Evolutionary conservation across 2,329 filamentous ascomycete genomes (phyloP), one percentile per base, ranked within the genome.

Genomic region (Scytalidium lignicola): DNA sequence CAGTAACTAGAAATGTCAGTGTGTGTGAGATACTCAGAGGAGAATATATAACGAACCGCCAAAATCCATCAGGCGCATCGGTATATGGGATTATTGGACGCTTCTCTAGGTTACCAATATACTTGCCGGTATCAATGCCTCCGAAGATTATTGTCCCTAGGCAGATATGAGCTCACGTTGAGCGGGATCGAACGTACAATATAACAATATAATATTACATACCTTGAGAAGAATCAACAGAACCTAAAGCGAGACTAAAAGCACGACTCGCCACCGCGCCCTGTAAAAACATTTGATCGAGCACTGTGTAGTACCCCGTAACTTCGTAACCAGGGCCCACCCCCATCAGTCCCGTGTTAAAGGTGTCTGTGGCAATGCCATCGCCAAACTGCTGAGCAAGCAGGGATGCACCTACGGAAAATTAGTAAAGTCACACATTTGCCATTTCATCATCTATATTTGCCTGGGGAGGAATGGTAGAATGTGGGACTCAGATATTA

Each of bases 71-170:
- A 26, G 23, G 23, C 23, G 23, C 23, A 26, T 6, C 10, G 23
- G 23, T 18, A 40, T 46, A 46, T 2, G 51, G 51, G n/a, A 58
- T 51, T 4, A 58, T 57, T 20, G 32, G 21, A 6, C 19, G 17
- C 19, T 51, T 53, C 12, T 48, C 49, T 3, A 58, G 44, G 9
- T 37, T 39, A 2, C 56, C 55, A 10, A 40, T 48, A 32, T 51
- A 58, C 42, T 55, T 58, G 40, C 40, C 52, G 1, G 53, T 54
- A 32, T 58, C 56, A 17, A 58, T 53, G 18, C 56, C 55, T 5
- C 56, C 56, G 20, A 57, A 58, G 17, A 57, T 55, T 13, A 58
- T 49, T 1, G 56, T 47, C 9, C 56, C 56, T 26, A 26, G 23
- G 20, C 5, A 21, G 2, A 28, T 19, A 9, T 48, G 15, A 50